Conservation (phyloP, 345 rosid species). For the Eucalyptus paniculata region DNA sequence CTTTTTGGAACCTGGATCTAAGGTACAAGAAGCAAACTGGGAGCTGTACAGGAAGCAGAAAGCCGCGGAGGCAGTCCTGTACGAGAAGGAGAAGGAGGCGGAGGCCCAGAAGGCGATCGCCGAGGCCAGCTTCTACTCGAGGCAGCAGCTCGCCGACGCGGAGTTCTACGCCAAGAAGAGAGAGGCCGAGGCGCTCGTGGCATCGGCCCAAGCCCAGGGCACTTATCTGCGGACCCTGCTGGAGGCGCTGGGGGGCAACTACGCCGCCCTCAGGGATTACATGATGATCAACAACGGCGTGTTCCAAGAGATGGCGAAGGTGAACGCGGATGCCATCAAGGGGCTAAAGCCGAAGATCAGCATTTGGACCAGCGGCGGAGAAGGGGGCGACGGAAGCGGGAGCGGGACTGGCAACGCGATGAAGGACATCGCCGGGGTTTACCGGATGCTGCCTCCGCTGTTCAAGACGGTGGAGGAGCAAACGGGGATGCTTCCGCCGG, state of each 20-base stretch:
- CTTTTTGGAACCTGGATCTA: neutral
- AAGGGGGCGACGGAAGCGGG: neutral
- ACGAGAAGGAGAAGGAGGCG: constrained; percentile 42
- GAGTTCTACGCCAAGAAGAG: constrained; percentile 30
- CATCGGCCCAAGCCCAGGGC: constrained; percentile 57
- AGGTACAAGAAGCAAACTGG: constrained; percentile 8
- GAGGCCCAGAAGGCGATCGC: constrained; percentile 60
- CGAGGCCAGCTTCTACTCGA: constrained; percentile 42
- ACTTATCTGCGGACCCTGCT: constrained; percentile 37
- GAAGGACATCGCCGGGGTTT: constrained; percentile 66
- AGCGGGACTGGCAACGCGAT: constrained; percentile 6
- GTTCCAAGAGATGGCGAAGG: constrained; percentile 45
- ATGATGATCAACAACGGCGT: constrained; percentile 43
- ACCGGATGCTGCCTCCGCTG: constrained; percentile 59
- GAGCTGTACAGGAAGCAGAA: constrained; percentile 26
- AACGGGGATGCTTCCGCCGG: constrained; percentile 69
- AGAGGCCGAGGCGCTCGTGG: constrained; percentile 58
- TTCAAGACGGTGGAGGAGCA: constrained; percentile 70
- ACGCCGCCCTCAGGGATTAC: constrained; percentile 40
- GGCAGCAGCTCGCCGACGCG: constrained; percentile 42
- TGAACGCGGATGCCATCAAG: constrained; percentile 42
- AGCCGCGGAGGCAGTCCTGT: constrained; percentile 53
- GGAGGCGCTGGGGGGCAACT: constrained; percentile 41
- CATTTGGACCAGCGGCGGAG: constrained; percentile 44
- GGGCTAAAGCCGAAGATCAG: constrained; percentile 65